Evolutionary conservation across 2,329 filamentous ascomycete species (phyloP).

Genomic region (Colletotrichum sp.): DNA sequence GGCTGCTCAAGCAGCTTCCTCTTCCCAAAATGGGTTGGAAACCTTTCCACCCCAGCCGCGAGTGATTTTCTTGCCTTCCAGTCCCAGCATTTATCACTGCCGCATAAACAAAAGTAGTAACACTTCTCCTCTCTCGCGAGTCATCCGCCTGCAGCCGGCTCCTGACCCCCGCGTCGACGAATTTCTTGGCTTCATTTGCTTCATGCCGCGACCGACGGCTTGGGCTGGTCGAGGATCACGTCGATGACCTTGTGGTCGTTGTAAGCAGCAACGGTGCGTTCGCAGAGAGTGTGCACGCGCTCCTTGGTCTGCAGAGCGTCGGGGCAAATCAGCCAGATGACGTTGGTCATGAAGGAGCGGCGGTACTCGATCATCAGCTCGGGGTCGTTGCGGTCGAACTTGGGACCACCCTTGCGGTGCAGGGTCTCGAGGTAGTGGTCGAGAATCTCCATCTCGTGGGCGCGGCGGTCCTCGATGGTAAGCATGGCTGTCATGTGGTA

Average conservation of each 20-base stretch:
- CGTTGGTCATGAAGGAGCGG: conserved; percentile 35
- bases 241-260: conserved; percentile 43
- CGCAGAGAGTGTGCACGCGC: conserved; percentile 34
- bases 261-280: conserved; percentile 37
- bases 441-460: conserved; percentile 41
- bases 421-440: conserved; percentile 39
- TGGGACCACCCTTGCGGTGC: conserved; percentile 34
- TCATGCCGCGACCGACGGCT: background rate
- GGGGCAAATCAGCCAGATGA: conserved; percentile 26
- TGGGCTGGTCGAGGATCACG: background rate
- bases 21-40: background rate
- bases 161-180: background rate
- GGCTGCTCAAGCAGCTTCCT: background rate
- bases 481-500: conserved; percentile 45
- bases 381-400: conserved; percentile 29
- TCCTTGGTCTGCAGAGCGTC: conserved; percentile 38
- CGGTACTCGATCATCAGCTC: conserved; percentile 6
- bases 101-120: background rate
- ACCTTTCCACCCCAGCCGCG: background rate
- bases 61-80: background rate
- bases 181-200: background rate
- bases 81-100: background rate
- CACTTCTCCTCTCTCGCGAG: background rate
- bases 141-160: background rate
- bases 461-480: conserved; percentile 42